Conservation (phyloP, 139 green algal species). For the Marvania coccoides region DNA sequence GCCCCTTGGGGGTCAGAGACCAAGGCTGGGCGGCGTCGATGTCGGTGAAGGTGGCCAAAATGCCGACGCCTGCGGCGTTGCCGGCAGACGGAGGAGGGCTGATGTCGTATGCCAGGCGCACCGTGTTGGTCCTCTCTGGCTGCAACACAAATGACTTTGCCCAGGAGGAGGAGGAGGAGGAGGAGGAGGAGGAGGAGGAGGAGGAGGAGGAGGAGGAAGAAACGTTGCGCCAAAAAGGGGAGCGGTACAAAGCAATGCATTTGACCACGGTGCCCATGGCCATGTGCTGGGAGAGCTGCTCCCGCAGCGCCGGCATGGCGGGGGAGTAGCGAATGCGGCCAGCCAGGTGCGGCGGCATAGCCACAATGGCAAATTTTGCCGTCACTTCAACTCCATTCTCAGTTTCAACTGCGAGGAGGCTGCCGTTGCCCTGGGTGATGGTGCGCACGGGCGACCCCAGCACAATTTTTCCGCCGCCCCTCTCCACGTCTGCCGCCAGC, state of each 20-base stretch:
- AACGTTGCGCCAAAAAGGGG: not conserved
- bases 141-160: constrained; percentile 8
- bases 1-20: too few species aligned
- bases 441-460: not conserved
- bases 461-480: not conserved
- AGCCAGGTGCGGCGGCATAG: not conserved
- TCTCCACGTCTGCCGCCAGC: not conserved
- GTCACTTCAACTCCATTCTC: not conserved
- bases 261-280: constrained; percentile 5
- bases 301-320: not conserved
- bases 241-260: not conserved
- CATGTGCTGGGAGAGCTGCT: not conserved
- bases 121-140: too few species aligned
- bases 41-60: too few species aligned
- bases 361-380: not conserved
- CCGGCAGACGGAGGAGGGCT: not conserved
- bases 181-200: not conserved
- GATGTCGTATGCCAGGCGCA: not conserved
- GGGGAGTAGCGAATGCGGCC: not conserved
- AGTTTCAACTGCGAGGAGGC: too few species aligned
- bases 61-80: too few species aligned
- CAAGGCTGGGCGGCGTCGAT: too few species aligned
- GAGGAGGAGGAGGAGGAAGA: not conserved
- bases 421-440: not conserved
- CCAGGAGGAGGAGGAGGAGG: not conserved